Evolutionary conservation across 2,329 filamentous ascomycete species (phyloP), one percentile per base, ranked within the genome.

Genomic region (Chaetomium globosum): DNA sequence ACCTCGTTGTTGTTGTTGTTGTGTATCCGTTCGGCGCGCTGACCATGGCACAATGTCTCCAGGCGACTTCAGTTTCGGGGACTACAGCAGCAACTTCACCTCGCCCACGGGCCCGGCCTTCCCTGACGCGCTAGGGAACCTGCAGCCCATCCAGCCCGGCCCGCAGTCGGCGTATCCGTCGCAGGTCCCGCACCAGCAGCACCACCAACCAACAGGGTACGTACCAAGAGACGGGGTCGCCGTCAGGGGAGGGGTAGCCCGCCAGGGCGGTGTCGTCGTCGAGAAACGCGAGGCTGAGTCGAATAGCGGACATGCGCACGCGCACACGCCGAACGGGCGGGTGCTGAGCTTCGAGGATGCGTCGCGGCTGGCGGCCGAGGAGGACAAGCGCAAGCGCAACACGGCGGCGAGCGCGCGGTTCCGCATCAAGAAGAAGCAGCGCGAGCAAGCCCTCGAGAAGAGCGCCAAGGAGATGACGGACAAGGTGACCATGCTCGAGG

Each of bases 401-500:
- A 96, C 93, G 2, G 92, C 92, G 36, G 92, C 92, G 63, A 93
- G 89, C 70, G 92, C 92, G 21, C 89, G 92, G 58, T 96, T 96
- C 84, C 89, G 92, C 66, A 87, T 95, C 75, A 96, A 96, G 87
- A 96, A 96, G 89, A 96, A 96, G 86, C 91, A 95, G 80, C 89
- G 92, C 59, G 92, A 96, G 81, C 90, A 93, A 77, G 89, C 91
- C 9, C 86, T 96, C 60, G 91, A 94, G 77, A 87, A 87, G 73
- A 89, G 87, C 3, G 89, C 92, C 72, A 92, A 93, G 77, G 92
- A 96, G 71, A 91, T 94, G 79, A 86, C 86, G 31, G 90, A 95
- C 54, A 93, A 93, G 79, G 90, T 93, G 59, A 82, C 85, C 21
- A 81, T 82, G 21, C 83, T 96, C 7, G 91, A 96, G 78, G 83